Evolutionary conservation across 2,329 filamentous ascomycete genomes (phyloP), one percentile per base, ranked within the genome.

Genomic region (Aureobasidium sp.): DNA sequence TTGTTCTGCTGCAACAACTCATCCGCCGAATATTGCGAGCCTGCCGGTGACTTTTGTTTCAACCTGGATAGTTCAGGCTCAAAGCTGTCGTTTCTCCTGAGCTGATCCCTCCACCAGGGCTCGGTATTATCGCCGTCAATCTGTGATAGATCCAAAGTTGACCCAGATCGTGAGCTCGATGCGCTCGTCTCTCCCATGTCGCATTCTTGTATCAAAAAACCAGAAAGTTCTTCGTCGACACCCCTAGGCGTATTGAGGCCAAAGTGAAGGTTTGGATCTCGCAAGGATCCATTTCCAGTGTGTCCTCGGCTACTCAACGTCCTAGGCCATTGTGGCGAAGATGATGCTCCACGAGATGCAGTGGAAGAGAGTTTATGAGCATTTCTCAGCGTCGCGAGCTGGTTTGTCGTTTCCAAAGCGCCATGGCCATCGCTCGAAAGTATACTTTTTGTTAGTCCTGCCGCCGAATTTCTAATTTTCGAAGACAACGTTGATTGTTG

Each of bases 81-180:
- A 29, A 57, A 57, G 25, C 53, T 57, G 53, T 57, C 53, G n/a
- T 57, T 57, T 25, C 53, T 57, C 17, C 8, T 34, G 2, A 57
- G 53, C 25, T 42, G 51, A 8, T 11, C 6, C 5, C 22, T 5
- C 31, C 29, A 8, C 36, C 37, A 17, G 5, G 17, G 17, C 36
- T 27, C 39, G 12, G n/a, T n/a, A 11, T 25, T 9, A 15, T n/a
- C 55, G 29, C 22, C 42, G 25, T 2, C 4, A 5, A 14, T 7
- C 42, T 20, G 20, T 20, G 14, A 5, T 31, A 59, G 20, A 9
- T 48, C 29, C 42, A 48, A 39, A 17, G 20, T 48, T 7, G 48
- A 55, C 5, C 20, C 59, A 20, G 59, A 53, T n/a, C 48, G 47
- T 25, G 59, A 55, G 27, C 48, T 61, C 49, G 59, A 53, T 25